A percentile compares a stretch with the other conserved stretches of the same genome.
Evolutionary conservation across 2,329 filamentous ascomycete genomes (phyloP).

Genomic region (Colletotrichum magnum): DNA sequence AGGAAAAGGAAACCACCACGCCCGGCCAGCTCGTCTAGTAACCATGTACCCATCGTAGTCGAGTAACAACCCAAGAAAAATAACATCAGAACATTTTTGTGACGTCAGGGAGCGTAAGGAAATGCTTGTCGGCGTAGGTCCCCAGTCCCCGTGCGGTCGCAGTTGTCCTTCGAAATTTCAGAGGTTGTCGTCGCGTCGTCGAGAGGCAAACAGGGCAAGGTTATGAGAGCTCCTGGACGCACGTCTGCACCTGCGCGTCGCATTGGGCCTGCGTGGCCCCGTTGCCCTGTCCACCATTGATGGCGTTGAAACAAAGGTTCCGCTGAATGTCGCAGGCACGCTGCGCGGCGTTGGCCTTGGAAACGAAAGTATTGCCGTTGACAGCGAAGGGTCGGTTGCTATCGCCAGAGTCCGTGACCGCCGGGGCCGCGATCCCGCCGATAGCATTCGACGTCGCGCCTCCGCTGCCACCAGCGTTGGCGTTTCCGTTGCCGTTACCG

Average conservation of each 20-base stretch:
- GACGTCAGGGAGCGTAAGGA: background rate
- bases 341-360: slow-evolving; percentile 68
- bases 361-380: slow-evolving; percentile 71
- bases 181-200: slow-evolving; percentile 13
- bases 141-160: slow-evolving; percentile 8
- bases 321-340: slow-evolving; percentile 75
- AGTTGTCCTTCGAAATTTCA: slow-evolving; percentile 9
- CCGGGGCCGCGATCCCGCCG: slow-evolving; percentile 66
- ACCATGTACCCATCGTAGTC: slow-evolving; percentile 2
- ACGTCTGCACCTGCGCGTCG: slow-evolving; percentile 65
- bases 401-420: slow-evolving; percentile 63
- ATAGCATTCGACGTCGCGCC: slow-evolving; percentile 55
- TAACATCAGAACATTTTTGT: slow-evolving; percentile 24
- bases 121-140: slow-evolving; percentile 2
- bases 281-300: slow-evolving; percentile 63
- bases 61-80: slow-evolving; percentile 25
- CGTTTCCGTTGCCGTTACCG: slow-evolving; percentile 31
- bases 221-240: slow-evolving; percentile 53
- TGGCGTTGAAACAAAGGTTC: slow-evolving; percentile 70
- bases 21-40: slow-evolving; percentile 27
- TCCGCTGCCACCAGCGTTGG: slow-evolving; percentile 42
- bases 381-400: slow-evolving; percentile 67
- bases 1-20: slow-evolving; percentile 26
- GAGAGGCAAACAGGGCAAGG: background rate
- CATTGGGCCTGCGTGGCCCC: slow-evolving; percentile 65